Percentiles rank a stretch among this genome's conserved stretches.
Conservation (phyloP, 176 grass and related monocot species). For the Poa pratensis region DNA sequence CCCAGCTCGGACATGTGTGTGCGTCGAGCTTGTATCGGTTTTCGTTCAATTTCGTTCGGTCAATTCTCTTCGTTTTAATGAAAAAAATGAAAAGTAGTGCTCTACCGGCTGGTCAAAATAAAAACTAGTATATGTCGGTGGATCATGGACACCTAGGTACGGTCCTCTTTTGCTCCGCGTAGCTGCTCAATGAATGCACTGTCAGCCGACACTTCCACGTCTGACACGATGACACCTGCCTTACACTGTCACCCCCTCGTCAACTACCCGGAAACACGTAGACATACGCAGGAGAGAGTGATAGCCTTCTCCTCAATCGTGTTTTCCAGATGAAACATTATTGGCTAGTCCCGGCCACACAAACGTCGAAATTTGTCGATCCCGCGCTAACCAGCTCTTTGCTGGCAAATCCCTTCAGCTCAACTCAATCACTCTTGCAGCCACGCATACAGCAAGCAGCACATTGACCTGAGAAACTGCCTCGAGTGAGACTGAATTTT, state of each 20-base stretch:
- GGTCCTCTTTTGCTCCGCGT: not conserved
- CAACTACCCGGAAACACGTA: conserved; percentile 17
- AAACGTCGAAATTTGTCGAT: not conserved
- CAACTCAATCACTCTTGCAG: not conserved
- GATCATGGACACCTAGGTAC: not conserved
- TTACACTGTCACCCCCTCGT: not conserved
- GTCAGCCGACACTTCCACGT: not conserved
- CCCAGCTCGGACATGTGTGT: too few species aligned
- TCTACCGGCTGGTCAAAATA: too few species aligned
- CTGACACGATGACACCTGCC: not conserved
- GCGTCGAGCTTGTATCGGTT: too few species aligned
- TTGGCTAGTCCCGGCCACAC: not conserved
- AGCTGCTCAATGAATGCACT: not conserved
- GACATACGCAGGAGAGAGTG: not conserved
- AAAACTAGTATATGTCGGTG: not conserved
- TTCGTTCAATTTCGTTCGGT: too few species aligned
- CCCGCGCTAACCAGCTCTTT: not conserved
- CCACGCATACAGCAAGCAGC: too few species aligned
- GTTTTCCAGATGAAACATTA: not conserved
- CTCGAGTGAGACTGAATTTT: not conserved
- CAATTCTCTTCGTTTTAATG: too few species aligned
- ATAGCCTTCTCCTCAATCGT: too few species aligned
- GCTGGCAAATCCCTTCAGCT: not conserved
- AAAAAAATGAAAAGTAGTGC: too few species aligned
- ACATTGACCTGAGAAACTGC: not conserved